These are phyloP conservation scores for Metschnikowia noctiluminum DNA, from an alignment of 805 yeast species.

Conservation along the genomic window DNA sequence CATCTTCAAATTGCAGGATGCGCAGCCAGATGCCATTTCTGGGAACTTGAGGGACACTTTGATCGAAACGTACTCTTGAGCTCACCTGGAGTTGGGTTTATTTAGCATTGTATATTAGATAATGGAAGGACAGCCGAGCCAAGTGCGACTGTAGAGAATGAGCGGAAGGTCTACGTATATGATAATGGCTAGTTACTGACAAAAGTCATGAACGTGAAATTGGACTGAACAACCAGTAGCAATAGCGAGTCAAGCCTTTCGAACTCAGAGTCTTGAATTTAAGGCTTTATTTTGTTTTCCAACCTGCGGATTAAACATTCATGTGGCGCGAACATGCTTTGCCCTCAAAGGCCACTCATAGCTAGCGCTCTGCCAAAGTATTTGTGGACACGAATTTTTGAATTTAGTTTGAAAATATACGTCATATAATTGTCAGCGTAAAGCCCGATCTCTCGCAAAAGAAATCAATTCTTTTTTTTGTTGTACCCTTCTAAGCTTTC, in stretches of 20 bases:
- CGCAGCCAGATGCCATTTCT: slow-evolving; percentile 81
- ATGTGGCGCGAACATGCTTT: no score
- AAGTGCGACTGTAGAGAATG: not conserved
- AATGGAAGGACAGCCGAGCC: slow-evolving; percentile 8
- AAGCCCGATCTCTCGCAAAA: no score
- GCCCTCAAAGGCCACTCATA: no score
- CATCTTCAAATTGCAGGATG: slow-evolving; percentile 90
- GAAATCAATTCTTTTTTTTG: no score
- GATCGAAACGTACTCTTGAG: slow-evolving; percentile 82
- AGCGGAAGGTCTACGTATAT: not conserved
- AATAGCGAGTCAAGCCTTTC: not conserved
- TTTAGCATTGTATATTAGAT: slow-evolving; percentile 15
- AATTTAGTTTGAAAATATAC: no score
- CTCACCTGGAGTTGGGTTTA: not conserved
- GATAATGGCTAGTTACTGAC: not conserved
- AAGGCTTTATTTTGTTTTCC: no score
- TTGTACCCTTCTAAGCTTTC: no score
- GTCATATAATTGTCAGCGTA: no score
- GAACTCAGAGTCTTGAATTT: not conserved
- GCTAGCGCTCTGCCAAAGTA: no score
- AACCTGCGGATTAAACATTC: no score
- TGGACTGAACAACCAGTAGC: not conserved
- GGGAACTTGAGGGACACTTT: slow-evolving; percentile 87
- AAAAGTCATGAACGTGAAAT: not conserved
- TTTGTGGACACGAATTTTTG: no score